A percentile compares a stretch with the other conserved stretches of the same genome.
These are phyloP conservation scores for Hygrophila difformis DNA, from an alignment of 257 asterid genomes.

Conservation along the genomic window DNA sequence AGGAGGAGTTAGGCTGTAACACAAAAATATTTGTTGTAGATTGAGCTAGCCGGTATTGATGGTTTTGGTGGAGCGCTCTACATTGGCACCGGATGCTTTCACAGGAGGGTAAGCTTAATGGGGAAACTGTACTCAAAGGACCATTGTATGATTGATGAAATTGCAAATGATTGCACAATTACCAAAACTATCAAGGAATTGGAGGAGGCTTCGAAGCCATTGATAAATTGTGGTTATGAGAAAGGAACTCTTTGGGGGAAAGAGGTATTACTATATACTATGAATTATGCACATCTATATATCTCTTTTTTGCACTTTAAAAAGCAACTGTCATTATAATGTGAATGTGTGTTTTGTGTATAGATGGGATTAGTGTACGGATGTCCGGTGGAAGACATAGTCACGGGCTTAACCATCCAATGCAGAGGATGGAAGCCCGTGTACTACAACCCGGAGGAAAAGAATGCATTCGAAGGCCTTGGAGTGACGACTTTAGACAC, in stretches of 20 bases:
- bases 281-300: no score
- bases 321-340: no score
- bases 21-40: constrained; percentile 18
- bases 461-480: constrained; percentile 55
- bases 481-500: constrained; percentile 51
- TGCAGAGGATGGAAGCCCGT: constrained; percentile 86
- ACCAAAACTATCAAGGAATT: constrained; percentile 36
- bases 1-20: no score
- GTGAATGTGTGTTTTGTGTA: constrained; percentile 3
- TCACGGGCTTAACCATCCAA: constrained; percentile 73
- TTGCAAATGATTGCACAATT: constrained; percentile 8
- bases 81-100: constrained; percentile 71
- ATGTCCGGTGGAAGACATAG: constrained; percentile 67
- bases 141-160: constrained; percentile 17
- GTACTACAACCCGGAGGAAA: constrained; percentile 48
- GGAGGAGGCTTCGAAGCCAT: constrained; percentile 40
- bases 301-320: no score
- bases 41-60: constrained; percentile 51
- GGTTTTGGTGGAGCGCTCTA: constrained; percentile 43
- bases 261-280: constrained; percentile 37
- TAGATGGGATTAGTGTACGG: constrained; percentile 89
- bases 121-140: constrained; percentile 28
- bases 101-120: constrained; percentile 45
- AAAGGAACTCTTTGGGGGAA: constrained; percentile 74
- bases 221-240: constrained; percentile 61